These are phyloP conservation scores for Pseudevernia furfuracea DNA, from an alignment of 495 filamentous ascomycete species.

Conservation along the genomic window DNA sequence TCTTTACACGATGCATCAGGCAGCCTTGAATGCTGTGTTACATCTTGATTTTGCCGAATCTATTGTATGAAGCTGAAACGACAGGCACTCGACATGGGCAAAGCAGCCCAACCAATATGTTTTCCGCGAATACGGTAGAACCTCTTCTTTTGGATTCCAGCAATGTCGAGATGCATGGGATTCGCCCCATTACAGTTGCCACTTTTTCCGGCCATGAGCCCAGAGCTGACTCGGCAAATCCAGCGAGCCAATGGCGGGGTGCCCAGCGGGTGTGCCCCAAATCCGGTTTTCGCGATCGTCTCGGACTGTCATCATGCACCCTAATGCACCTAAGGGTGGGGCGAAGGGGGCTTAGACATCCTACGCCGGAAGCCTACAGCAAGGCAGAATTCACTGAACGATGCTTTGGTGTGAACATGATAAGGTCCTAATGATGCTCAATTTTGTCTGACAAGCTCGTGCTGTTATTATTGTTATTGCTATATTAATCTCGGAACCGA, in stretches of 20 bases:
- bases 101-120: too few species aligned
- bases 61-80: not conserved
- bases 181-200: too few species aligned
- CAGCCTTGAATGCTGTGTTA: not conserved
- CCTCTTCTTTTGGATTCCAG: too few species aligned
- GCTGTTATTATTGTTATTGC: not conserved
- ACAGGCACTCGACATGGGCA: too few species aligned
- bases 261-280: not conserved
- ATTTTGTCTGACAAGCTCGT: not conserved
- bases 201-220: too few species aligned
- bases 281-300: not conserved
- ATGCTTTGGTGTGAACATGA: not conserved
- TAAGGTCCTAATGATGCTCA: not conserved
- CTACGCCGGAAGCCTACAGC: not conserved
- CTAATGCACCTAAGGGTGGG: not conserved
- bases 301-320: not conserved
- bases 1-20: not conserved
- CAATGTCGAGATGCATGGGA: too few species aligned
- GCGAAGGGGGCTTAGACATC: slow-evolving; percentile 1
- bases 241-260: not conserved
- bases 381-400: not conserved
- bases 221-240: not conserved
- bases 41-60: not conserved
- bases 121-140: too few species aligned
- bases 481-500: not conserved